Percentiles rank a stretch among this genome's conserved stretches.
phyloP scores from a whole-genome alignment of 345 rosid species.

The Melastoma malabathricum region DNA sequence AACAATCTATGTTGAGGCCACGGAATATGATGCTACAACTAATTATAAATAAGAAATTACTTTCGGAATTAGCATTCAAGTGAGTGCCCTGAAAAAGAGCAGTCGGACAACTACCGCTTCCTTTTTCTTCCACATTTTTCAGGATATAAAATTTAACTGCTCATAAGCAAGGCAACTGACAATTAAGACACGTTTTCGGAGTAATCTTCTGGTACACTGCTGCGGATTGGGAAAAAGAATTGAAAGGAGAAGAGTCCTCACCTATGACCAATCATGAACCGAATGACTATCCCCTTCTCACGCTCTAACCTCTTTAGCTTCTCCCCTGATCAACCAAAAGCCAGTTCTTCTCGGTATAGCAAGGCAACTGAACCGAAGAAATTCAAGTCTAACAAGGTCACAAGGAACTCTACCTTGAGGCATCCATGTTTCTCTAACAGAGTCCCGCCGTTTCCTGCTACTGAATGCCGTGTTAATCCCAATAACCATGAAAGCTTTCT shows the following conservation, averaged over 20 bases:
- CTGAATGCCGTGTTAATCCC: conserved; percentile 96
- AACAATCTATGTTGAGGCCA: too few species aligned
- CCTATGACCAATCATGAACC: conserved; percentile 99
- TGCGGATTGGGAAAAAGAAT: too few species aligned
- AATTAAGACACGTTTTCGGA: too few species aligned
- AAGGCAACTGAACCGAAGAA: not conserved
- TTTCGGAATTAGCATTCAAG: too few species aligned
- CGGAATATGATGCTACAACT: too few species aligned
- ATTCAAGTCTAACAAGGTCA: conserved; percentile 1
- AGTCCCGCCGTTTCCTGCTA: conserved; percentile 94
- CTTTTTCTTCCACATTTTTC: too few species aligned
- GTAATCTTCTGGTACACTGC: too few species aligned
- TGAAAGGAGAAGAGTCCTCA: conserved; percentile 8
- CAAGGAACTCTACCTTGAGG: conserved; percentile 54
- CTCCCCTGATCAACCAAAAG: conserved; percentile 35
- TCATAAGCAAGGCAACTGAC: too few species aligned
- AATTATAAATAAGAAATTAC: too few species aligned
- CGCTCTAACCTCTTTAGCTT: conserved; percentile 68
- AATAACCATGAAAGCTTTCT: conserved; percentile 77
- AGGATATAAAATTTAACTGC: too few species aligned
- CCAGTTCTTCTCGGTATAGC: not conserved
- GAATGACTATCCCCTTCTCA: conserved; percentile 80
- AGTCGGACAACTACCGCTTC: too few species aligned
- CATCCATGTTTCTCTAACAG: conserved; percentile 96
- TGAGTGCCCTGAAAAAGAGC: too few species aligned